Evolutionary conservation across 1,284 basidiomycete genomes (phyloP).

Genomic region (Cutaneotrichosporon cyanovorans): DNA sequence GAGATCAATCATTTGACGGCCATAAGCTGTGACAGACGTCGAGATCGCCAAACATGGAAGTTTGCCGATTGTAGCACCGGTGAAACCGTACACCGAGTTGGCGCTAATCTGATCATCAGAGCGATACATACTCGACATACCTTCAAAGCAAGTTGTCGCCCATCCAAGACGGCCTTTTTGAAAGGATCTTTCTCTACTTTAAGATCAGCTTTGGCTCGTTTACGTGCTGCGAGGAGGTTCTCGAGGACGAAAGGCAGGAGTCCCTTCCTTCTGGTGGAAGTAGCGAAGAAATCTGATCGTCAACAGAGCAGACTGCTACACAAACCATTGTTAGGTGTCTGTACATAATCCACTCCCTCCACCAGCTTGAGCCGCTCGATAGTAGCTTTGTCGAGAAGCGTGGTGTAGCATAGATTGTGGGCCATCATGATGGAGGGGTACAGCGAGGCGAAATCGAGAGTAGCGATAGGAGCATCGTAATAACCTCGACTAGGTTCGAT

Average conservation of each 20-base stretch:
- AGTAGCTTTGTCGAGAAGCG: constrained; percentile 67
- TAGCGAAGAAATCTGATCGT: constrained; percentile 71
- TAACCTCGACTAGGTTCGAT: constrained; percentile 91
- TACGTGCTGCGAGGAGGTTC: constrained; percentile 81
- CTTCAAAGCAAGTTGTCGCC: constrained; percentile 88
- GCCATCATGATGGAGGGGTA: constrained; percentile 99
- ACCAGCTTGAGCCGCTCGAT: constrained; percentile 68
- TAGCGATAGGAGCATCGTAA: constrained; percentile 90
- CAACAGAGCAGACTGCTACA: background rate
- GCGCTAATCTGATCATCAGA: constrained; percentile 66
- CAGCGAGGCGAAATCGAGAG: constrained; percentile 90
- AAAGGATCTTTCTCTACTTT: constrained; percentile 94
- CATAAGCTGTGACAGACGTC: constrained; percentile 85
- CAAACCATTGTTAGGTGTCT: constrained; percentile 84
- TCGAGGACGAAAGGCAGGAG: constrained; percentile 84
- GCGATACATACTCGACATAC: constrained; percentile 43
- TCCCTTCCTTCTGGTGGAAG: constrained; percentile 65
- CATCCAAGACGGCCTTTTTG: constrained; percentile 87
- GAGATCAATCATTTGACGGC: constrained; percentile 93
- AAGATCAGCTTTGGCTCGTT: constrained; percentile 83
- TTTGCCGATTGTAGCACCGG: constrained; percentile 90
- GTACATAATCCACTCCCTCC: constrained; percentile 65
- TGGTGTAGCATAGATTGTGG: constrained; percentile 94
- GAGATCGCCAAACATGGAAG: constrained; percentile 88
- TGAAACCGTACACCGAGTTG: constrained; percentile 96